A percentile compares a stretch with the other conserved stretches of the same genome.
phyloP scores from a whole-genome alignment of 2,329 filamentous ascomycete species.

The Ceratocystis papillata region DNA sequence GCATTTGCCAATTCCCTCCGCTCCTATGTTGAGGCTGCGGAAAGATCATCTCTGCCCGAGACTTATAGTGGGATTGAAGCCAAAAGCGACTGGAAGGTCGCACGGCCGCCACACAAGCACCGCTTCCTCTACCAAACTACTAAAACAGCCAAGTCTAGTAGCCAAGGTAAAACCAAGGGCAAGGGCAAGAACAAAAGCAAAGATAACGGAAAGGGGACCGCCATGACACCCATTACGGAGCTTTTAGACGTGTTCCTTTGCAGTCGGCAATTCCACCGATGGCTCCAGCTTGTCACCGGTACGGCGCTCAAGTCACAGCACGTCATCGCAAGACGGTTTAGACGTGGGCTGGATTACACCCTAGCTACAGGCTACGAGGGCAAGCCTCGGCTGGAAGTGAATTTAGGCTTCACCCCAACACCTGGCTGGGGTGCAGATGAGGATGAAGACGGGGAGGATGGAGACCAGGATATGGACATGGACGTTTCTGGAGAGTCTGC shows the following conservation, averaged over 20 bases:
- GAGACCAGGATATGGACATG: slow-evolving; percentile 38
- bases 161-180: slow-evolving; percentile 26
- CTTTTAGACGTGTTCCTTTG: slow-evolving; percentile 74
- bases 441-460: slow-evolving; percentile 41
- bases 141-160: slow-evolving; percentile 33
- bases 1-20: slow-evolving; percentile 66
- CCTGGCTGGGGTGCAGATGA: slow-evolving; percentile 70
- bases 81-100: slow-evolving; percentile 57
- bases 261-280: slow-evolving; percentile 75
- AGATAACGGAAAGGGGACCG: slow-evolving; percentile 16
- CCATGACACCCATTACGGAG: slow-evolving; percentile 54
- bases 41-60: slow-evolving; percentile 39
- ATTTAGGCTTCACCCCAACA: slow-evolving; percentile 75
- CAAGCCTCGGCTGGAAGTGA: slow-evolving; percentile 73
- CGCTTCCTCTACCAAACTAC: slow-evolving; percentile 67
- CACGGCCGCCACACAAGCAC: slow-evolving; percentile 87
- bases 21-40: slow-evolving; percentile 57
- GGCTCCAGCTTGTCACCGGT: slow-evolving; percentile 74
- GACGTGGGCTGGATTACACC: slow-evolving; percentile 80
- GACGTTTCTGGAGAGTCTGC: slow-evolving; percentile 33
- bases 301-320: slow-evolving; percentile 63
- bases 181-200: slow-evolving; percentile 20
- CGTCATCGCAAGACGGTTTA: slow-evolving; percentile 75
- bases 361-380: slow-evolving; percentile 75
- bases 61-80: slow-evolving; percentile 48